Conservation (phyloP, 345 rosid species). For the Brassica juncea region DNA sequence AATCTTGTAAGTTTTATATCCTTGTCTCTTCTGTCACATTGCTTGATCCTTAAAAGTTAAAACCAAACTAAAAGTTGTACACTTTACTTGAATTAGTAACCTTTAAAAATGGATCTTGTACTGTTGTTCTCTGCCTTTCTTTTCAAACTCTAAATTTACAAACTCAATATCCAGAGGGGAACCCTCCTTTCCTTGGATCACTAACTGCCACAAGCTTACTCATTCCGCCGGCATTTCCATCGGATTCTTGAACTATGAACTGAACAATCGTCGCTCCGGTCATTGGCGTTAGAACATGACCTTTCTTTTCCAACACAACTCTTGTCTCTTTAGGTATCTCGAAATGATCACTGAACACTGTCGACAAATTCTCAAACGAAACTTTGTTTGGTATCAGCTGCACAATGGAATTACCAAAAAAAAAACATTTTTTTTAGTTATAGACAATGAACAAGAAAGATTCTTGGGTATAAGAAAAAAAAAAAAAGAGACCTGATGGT, state of each 20-base stretch:
- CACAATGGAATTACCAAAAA: not conserved
- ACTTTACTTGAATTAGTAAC: too few species aligned
- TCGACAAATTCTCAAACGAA: slow-evolving; percentile 61
- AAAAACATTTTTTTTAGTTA: not conserved
- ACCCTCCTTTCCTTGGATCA: slow-evolving; percentile 72
- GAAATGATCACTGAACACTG: slow-evolving; percentile 46
- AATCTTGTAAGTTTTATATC: too few species aligned
- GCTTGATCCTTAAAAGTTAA: too few species aligned
- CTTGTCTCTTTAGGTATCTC: slow-evolving; percentile 46
- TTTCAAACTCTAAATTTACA: not conserved
- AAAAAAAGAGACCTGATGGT: slow-evolving; percentile 51
- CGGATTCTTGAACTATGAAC: slow-evolving; percentile 47
- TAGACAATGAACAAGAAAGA: not conserved
- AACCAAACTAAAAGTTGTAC: too few species aligned
- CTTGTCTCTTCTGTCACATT: too few species aligned
- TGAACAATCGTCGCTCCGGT: slow-evolving; percentile 53
- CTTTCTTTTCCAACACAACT: slow-evolving; percentile 45
- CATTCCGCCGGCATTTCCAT: slow-evolving; percentile 4
- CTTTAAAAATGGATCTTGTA: too few species aligned
- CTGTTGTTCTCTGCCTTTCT: too few species aligned
- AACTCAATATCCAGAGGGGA: slow-evolving; percentile 56
- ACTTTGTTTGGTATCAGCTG: slow-evolving; percentile 54
- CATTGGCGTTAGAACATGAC: slow-evolving; percentile 48
- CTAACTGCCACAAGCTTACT: slow-evolving; percentile 53
- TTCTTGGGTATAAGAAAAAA: not conserved